Evolutionary conservation across 2,329 filamentous ascomycete species (phyloP).

Genomic region (Mycogone perniciosa): DNA sequence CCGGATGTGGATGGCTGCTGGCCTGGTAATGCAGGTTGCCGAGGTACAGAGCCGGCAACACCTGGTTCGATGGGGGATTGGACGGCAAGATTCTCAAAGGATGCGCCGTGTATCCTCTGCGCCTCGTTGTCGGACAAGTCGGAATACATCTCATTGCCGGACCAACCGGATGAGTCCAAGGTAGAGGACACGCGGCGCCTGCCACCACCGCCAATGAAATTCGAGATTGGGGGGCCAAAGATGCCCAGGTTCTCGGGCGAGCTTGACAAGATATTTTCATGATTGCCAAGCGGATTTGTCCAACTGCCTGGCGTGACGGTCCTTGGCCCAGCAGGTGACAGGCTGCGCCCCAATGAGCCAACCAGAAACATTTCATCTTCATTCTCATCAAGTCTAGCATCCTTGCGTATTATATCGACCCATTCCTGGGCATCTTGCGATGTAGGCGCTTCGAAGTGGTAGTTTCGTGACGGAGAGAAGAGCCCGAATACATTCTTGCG

Average conservation of each 20-base stretch:
- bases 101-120: slow-evolving; percentile 42
- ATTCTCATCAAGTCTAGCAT: slow-evolving; percentile 80
- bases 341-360: slow-evolving; percentile 52
- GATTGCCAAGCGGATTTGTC: slow-evolving; percentile 21
- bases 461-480: slow-evolving; percentile 87
- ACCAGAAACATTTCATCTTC: slow-evolving; percentile 76
- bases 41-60: background rate
- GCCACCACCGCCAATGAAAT: slow-evolving; percentile 25
- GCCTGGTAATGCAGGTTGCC: background rate
- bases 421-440: slow-evolving; percentile 75
- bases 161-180: slow-evolving; percentile 57
- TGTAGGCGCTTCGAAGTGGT: slow-evolving; percentile 73
- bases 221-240: slow-evolving; percentile 27
- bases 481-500: slow-evolving; percentile 84
- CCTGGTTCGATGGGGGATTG: slow-evolving; percentile 26
- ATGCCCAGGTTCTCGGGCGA: slow-evolving; percentile 50
- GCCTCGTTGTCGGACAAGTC: slow-evolving; percentile 73
- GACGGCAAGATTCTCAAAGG: slow-evolving; percentile 43
- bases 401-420: slow-evolving; percentile 72
- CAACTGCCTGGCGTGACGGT: slow-evolving; percentile 3
- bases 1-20: slow-evolving; percentile 8
- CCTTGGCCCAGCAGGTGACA: slow-evolving; percentile 27
- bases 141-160: slow-evolving; percentile 65
- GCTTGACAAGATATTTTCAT: slow-evolving; percentile 46
- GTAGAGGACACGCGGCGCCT: slow-evolving; percentile 56